Percentiles rank a stretch among this genome's conserved stretches.
Evolutionary conservation across 2,329 filamentous ascomycete genomes (phyloP).

Genomic region (Pseudopyrenochaeta lycopersici): DNA sequence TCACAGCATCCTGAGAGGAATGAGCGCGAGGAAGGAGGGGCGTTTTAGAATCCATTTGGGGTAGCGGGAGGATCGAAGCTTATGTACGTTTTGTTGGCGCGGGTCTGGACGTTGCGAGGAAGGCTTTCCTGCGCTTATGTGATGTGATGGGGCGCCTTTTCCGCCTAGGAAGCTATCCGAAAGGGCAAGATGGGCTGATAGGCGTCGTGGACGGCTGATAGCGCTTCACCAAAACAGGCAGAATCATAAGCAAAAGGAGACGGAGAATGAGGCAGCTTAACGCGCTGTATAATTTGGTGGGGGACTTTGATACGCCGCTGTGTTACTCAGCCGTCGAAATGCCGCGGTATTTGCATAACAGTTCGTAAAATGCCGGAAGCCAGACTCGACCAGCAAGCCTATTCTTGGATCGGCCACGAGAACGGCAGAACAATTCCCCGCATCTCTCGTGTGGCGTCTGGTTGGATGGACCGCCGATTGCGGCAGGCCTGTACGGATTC

Average conservation of each 20-base stretch:
- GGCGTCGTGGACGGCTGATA: constrained; percentile 16
- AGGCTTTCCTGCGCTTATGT: constrained; percentile 3
- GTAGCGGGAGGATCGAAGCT: constrained; percentile 4
- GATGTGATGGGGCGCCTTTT: constrained; percentile 10
- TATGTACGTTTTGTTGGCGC: constrained; percentile 12
- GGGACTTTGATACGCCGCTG: neutral
- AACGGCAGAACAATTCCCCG: constrained; percentile 17
- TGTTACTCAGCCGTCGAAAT: neutral
- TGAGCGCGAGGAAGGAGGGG: constrained; percentile 38
- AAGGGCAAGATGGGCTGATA: constrained; percentile 17
- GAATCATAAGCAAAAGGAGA: neutral
- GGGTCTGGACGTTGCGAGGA: constrained; percentile 1
- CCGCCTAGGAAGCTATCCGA: constrained; percentile 4
- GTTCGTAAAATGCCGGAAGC: neutral
- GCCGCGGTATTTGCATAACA: constrained; percentile 1
- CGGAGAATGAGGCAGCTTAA: neutral
- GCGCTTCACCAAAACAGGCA: constrained; percentile 8
- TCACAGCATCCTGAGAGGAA: constrained; percentile 11
- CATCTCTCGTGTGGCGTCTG: constrained; percentile 9
- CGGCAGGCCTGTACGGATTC: constrained; percentile 25
- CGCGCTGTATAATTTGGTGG: neutral
- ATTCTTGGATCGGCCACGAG: neutral
- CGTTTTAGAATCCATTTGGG: constrained; percentile 39
- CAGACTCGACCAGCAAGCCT: neutral
- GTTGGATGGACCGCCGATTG: constrained; percentile 18